phyloP scores from a whole-genome alignment of 768 basidiomycete species.

The Suillus spraguei region DNA sequence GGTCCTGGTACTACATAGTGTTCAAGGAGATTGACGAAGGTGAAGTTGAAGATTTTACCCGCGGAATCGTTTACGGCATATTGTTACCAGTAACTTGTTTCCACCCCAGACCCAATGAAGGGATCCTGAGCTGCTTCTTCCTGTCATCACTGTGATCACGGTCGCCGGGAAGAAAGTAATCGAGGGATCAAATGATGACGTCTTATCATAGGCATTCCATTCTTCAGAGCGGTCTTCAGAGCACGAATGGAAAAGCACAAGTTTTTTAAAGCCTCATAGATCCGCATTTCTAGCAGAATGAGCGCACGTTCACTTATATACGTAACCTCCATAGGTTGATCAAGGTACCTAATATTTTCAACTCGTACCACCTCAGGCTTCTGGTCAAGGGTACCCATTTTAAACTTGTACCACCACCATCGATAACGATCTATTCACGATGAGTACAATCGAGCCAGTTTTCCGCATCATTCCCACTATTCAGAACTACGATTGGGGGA shows the following conservation, averaged over 20 bases:
- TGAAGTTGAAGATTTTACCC: not conserved
- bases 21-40: not conserved
- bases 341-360: not conserved
- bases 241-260: not conserved
- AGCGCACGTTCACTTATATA: conserved; percentile 8
- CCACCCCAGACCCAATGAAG: not conserved
- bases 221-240: no score
- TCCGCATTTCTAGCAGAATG: not conserved
- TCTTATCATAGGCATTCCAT: not conserved
- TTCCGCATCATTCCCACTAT: conserved; percentile 85
- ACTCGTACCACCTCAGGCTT: not conserved
- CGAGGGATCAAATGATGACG: not conserved
- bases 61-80: not conserved
- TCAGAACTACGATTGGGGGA: conserved; percentile 97
- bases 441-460: conserved; percentile 41
- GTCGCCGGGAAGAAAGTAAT: not conserved
- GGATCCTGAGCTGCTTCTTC: not conserved
- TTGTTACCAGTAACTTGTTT: conserved; percentile 2
- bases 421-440: conserved; percentile 19
- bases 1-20: not conserved
- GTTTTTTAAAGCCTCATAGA: not conserved
- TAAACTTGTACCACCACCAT: conserved; percentile 6
- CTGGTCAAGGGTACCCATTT: not conserved
- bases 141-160: no score
- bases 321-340: not conserved